Conservation (phyloP, 148 eudicot species). For the Beta vulgaris region DNA sequence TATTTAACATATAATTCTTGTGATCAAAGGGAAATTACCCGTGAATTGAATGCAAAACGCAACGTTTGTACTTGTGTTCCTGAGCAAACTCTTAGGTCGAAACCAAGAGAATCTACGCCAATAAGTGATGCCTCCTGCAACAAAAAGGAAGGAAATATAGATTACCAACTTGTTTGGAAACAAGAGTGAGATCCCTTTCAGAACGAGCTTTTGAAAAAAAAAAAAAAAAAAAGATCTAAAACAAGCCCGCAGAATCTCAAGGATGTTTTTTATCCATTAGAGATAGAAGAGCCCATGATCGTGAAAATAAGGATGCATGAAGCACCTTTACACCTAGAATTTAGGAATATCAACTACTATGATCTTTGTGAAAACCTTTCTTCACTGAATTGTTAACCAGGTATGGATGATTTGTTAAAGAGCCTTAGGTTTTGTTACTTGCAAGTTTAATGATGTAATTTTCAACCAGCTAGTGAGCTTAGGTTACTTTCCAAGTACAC, state of each 20-base stretch:
- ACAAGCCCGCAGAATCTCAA: background rate
- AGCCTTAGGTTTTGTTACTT: background rate
- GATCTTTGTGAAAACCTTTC: background rate
- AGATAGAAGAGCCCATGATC: too few species aligned
- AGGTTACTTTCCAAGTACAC: background rate
- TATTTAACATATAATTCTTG: background rate
- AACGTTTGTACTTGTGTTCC: conserved; percentile 90
- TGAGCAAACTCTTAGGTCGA: conserved; percentile 88
- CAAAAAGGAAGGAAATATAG: conserved; percentile 8
- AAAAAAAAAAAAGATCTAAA: background rate
- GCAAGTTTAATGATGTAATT: background rate
- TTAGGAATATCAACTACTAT: background rate
- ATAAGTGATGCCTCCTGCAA: conserved; percentile 84
- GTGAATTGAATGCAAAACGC: conserved; percentile 72
- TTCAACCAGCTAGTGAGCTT: background rate
- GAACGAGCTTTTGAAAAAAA: too few species aligned
- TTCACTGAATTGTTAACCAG: too few species aligned
- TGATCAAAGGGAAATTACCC: conserved; percentile 46
- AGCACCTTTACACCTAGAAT: background rate
- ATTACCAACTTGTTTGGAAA: background rate
- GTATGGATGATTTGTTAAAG: background rate
- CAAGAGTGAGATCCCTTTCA: background rate
- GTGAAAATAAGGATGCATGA: background rate
- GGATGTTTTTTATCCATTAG: too few species aligned
- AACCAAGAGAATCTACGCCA: conserved; percentile 87